Conservation (phyloP, 345 rosid species). For the Salix brachista region DNA sequence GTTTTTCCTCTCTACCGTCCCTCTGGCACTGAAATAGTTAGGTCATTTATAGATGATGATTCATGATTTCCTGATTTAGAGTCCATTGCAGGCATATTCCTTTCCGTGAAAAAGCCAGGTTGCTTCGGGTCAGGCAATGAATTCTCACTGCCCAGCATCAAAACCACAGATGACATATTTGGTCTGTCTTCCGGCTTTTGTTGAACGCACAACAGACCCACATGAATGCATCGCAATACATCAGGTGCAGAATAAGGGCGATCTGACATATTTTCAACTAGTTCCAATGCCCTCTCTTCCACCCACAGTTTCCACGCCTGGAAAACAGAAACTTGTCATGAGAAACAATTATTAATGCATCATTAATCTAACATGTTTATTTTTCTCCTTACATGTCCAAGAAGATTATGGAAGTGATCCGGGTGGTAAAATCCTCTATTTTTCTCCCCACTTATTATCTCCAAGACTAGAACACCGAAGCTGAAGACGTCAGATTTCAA, state of each 20-base stretch:
- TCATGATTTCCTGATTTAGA: no score
- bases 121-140: no score
- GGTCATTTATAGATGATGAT: no score
- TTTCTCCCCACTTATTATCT: slow-evolving; percentile 10
- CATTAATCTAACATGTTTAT: neutral
- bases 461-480: neutral
- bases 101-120: no score
- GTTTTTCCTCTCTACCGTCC: no score
- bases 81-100: no score
- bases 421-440: slow-evolving; percentile 3
- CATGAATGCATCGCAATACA: neutral
- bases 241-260: neutral
- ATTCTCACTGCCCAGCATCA: no score
- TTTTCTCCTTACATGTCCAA: slow-evolving; percentile 9
- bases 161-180: no score
- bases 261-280: neutral
- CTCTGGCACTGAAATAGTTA: no score
- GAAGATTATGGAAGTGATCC: neutral
- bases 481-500: slow-evolving; percentile 9
- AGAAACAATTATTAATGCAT: no score
- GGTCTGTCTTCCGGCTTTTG: neutral
- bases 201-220: slow-evolving; percentile 7
- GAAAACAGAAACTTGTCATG: neutral
- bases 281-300: neutral
- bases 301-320: slow-evolving; percentile 21